phyloP scores from a whole-genome alignment of 768 basidiomycete species.

The Strobilomyces dryophilus region DNA sequence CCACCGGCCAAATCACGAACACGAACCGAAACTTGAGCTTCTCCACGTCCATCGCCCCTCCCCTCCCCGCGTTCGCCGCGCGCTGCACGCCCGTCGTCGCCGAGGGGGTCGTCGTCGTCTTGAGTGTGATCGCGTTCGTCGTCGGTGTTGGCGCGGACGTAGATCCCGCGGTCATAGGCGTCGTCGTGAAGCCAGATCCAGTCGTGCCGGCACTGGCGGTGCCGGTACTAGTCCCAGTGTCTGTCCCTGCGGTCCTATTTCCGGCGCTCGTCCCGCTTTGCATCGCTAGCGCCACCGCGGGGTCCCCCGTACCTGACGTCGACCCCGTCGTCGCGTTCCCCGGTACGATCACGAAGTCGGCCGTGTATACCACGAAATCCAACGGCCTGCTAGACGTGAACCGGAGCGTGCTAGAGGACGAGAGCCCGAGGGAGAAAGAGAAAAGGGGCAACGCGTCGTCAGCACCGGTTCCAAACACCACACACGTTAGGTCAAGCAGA shows the following conservation, averaged over 20 bases:
- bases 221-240: not conserved
- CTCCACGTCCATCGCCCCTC: slow-evolving; percentile 27
- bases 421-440: not conserved
- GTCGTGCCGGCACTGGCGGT: not conserved
- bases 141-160: slow-evolving; percentile 1
- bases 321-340: slow-evolving; percentile 12
- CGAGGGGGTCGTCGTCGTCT: not conserved
- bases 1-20: slow-evolving; percentile 52
- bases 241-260: not conserved
- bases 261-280: slow-evolving; percentile 1
- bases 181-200: slow-evolving; percentile 4
- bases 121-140: not conserved
- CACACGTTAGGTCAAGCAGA: not conserved
- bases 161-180: slow-evolving; percentile 4
- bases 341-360: slow-evolving; percentile 44
- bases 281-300: slow-evolving; percentile 4
- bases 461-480: not conserved
- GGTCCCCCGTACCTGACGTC: not conserved
- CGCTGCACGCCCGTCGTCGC: slow-evolving; percentile 3
- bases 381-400: slow-evolving; percentile 29
- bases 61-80: slow-evolving; percentile 19
- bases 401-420: slow-evolving; percentile 24
- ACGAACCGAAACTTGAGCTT: slow-evolving; percentile 43
- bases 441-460: not conserved
- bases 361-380: slow-evolving; percentile 40